phyloP scores from a whole-genome alignment of 148 eudicot species.

The Rhododendron griersonianum region DNA sequence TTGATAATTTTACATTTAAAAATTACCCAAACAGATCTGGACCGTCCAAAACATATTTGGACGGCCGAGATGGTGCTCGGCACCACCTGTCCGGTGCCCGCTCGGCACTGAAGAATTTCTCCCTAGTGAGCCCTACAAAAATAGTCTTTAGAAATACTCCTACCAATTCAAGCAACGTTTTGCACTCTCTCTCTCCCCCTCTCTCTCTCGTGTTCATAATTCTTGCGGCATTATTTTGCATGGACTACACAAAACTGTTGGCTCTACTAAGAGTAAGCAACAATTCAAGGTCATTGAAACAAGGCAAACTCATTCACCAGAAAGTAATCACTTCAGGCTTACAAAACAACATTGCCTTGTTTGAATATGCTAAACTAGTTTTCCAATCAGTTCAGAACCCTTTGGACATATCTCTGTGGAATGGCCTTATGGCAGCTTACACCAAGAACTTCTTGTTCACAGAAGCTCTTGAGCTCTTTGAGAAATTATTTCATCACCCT shows the following conservation, averaged over 20 bases:
- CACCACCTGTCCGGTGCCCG: too few species aligned
- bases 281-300: conserved; percentile 19
- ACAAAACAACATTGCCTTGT: conserved; percentile 20
- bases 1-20: too few species aligned
- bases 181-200: neutral
- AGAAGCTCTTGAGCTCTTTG: conserved; percentile 24
- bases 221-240: neutral
- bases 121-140: too few species aligned
- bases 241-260: conserved; percentile 19
- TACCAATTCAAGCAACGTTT: too few species aligned
- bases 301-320: conserved; percentile 29
- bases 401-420: conserved; percentile 26
- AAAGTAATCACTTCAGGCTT: conserved; percentile 22
- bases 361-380: conserved; percentile 18
- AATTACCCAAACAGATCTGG: too few species aligned
- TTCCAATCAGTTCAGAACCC: conserved; percentile 14
- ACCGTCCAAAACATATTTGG: too few species aligned
- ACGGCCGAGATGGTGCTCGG: too few species aligned
- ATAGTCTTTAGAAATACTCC: too few species aligned
- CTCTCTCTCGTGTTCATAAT: neutral
- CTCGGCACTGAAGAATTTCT: too few species aligned
- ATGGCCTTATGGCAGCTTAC: conserved; percentile 20
- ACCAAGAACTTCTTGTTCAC: conserved; percentile 29
- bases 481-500: conserved; percentile 9
- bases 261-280: conserved; percentile 15